phyloP scores from a whole-genome alignment of 257 asterid genomes.

The Handroanthus guayacan region DNA sequence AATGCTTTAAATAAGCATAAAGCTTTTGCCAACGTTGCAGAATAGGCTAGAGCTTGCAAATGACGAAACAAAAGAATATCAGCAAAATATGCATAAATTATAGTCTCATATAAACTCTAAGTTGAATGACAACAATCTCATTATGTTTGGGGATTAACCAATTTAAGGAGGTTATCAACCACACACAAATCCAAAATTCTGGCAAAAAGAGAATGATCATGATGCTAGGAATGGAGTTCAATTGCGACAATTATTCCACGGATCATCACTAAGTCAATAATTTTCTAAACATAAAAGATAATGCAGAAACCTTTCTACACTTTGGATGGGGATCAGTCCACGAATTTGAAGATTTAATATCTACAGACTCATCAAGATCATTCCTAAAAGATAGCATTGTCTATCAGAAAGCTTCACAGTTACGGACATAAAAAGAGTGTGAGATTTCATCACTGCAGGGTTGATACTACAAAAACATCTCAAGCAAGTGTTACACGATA shows the following conservation, averaged over 20 bases:
- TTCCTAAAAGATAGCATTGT: conserved; percentile 44
- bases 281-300: not conserved
- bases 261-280: not conserved
- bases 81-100: not conserved
- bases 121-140: not conserved
- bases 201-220: not conserved
- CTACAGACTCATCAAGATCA: conserved; percentile 38
- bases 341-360: conserved; percentile 35
- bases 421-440: conserved; percentile 3
- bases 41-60: conserved; percentile 8
- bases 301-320: conserved; percentile 47
- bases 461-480: not conserved
- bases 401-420: conserved; percentile 31
- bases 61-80: not conserved
- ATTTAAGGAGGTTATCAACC: conserved; percentile 4
- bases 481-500: not conserved
- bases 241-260: not conserved
- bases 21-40: not conserved
- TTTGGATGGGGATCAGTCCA: conserved; percentile 50
- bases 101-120: not conserved
- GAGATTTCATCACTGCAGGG: not conserved
- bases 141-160: not conserved
- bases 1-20: not conserved
- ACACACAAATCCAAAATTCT: not conserved
- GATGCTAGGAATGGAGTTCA: not conserved